Evolutionary conservation across 805 yeast species (phyloP).

Genomic region (Pichia manshurica): DNA sequence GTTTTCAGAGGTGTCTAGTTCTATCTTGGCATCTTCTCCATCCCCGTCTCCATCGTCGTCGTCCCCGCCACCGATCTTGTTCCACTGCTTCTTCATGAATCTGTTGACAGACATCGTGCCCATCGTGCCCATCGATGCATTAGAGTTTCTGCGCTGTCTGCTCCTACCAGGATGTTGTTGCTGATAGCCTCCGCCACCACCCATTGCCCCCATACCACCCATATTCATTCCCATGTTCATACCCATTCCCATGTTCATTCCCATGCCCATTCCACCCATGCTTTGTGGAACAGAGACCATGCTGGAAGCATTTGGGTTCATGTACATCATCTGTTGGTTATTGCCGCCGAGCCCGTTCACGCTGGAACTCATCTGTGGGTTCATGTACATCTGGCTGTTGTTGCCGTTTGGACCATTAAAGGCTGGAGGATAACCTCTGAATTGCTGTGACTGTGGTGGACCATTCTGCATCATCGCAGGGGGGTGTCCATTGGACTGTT

Average conservation of each 20-base stretch:
- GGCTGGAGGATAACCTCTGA: constrained; percentile 1
- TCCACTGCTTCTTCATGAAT: constrained; percentile 36
- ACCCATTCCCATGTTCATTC: not conserved
- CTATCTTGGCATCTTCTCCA: constrained; percentile 24
- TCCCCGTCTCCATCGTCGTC: constrained; percentile 23
- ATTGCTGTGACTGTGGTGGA: not conserved
- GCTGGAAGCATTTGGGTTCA: not conserved
- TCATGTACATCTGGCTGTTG: constrained; percentile 3
- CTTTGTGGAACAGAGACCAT: not conserved
- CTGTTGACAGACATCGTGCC: constrained; percentile 29
- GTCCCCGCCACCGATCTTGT: constrained; percentile 23
- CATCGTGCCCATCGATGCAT: constrained; percentile 5
- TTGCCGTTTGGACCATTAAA: not conserved
- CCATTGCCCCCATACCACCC: too few relatives aligned
- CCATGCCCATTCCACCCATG: not conserved
- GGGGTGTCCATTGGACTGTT: not conserved
- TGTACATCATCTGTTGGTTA: constrained; percentile 3
- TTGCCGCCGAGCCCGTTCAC: not conserved
- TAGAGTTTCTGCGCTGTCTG: constrained; percentile 11
- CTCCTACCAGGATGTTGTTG: not conserved
- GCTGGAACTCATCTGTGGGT: constrained; percentile 3
- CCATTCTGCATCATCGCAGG: not conserved
- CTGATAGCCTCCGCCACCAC: too few relatives aligned
- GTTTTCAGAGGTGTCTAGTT: constrained; percentile 28
- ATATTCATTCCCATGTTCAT: not conserved